These are phyloP conservation scores for Linnemannia schmuckeri DNA, from an alignment of 192 early-diverging fungal genomes.

Conservation along the genomic window DNA sequence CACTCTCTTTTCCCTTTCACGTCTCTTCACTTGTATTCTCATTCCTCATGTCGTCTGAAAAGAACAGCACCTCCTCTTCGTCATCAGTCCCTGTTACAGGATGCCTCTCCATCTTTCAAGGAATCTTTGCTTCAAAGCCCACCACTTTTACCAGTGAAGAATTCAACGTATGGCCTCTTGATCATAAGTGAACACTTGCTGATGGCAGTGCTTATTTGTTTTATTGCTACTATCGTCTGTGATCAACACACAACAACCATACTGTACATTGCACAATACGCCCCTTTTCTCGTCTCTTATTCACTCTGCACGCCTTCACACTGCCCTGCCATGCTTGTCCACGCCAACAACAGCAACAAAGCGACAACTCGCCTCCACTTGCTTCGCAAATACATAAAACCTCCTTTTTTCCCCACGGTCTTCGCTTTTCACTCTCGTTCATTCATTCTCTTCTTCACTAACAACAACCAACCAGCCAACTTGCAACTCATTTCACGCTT, in stretches of 20 bases:
- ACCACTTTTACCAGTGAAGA: background rate
- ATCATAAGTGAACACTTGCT: background rate
- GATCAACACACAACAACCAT: background rate
- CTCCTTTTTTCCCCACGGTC: background rate
- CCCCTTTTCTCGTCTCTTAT: background rate
- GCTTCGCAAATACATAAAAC: background rate
- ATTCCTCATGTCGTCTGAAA: slow-evolving; percentile 36
- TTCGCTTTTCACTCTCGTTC: background rate
- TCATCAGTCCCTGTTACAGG: slow-evolving; percentile 13
- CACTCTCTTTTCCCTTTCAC: background rate
- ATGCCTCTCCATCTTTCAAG: slow-evolving; percentile 42
- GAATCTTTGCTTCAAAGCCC: slow-evolving; percentile 16
- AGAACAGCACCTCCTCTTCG: background rate
- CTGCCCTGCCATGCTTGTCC: background rate
- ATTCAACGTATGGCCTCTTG: background rate
- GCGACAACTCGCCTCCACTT: background rate
- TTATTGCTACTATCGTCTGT: background rate
- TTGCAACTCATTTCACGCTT: background rate
- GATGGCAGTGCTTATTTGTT: background rate
- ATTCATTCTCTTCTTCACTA: background rate
- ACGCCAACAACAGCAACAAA: background rate
- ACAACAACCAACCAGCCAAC: background rate
- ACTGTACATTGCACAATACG: background rate
- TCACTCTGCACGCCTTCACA: background rate
- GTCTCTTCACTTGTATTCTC: background rate